These are phyloP conservation scores for Lentinula sp. DNA, from an alignment of 768 basidiomycete genomes.

Conservation along the genomic window DNA sequence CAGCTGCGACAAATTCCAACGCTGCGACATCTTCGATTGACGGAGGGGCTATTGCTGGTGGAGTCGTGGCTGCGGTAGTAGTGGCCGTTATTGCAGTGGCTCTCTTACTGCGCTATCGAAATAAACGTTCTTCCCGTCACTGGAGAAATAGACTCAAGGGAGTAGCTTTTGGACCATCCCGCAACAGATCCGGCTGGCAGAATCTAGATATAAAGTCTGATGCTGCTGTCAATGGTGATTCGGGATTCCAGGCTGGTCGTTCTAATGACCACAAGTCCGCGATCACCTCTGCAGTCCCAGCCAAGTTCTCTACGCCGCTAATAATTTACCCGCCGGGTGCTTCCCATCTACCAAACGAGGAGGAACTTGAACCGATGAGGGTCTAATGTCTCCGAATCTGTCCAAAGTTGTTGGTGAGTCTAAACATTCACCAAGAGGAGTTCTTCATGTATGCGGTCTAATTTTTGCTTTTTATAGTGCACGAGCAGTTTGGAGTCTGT, in stretches of 20 bases:
- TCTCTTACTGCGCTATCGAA: neutral
- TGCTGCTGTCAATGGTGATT: neutral
- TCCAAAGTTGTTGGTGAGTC: neutral
- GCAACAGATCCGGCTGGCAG: conserved; percentile 4
- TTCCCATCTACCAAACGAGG: neutral
- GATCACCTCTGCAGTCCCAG: conserved; percentile 7
- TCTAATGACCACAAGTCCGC: conserved; percentile 7
- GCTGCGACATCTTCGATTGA: conserved; percentile 9
- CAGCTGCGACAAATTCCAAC: neutral
- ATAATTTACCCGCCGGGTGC: conserved; percentile 5
- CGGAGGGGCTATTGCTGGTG: conserved; percentile 7
- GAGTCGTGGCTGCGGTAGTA: conserved; percentile 2
- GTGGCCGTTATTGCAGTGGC: neutral
- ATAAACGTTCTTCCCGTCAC: conserved; percentile 7
- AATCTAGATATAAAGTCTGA: neutral
- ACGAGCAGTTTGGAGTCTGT: neutral
- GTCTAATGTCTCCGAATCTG: too few relatives aligned
- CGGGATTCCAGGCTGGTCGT: neutral
- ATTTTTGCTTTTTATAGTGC: neutral
- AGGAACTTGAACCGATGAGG: neutral
- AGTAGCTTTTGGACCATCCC: neutral
- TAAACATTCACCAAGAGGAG: neutral
- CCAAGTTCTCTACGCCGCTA: neutral
- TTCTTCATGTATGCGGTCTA: neutral
- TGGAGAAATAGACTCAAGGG: conserved; percentile 10